These are phyloP conservation scores for Serendipita indica DNA, from an alignment of 768 basidiomycete genomes.

Conservation along the genomic window DNA sequence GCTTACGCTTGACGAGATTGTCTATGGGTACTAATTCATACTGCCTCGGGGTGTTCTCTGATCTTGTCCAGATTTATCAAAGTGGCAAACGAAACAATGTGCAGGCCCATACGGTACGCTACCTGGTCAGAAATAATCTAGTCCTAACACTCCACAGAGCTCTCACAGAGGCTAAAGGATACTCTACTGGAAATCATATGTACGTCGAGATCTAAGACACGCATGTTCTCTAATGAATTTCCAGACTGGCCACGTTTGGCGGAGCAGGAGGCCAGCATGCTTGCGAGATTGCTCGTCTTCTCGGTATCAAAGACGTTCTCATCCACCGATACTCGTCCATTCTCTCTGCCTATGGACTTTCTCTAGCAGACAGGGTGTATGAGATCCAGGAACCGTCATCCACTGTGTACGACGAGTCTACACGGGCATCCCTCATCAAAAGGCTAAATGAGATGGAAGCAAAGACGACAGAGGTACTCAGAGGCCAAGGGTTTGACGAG, in stretches of 20 bases:
- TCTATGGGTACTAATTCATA: slow-evolving; percentile 53
- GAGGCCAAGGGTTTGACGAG: slow-evolving; percentile 65
- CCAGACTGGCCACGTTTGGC: slow-evolving; percentile 70
- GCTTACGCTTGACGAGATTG: slow-evolving; percentile 65
- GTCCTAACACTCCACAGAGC: no score
- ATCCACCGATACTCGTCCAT: slow-evolving; percentile 89
- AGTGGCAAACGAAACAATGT: slow-evolving; percentile 96
- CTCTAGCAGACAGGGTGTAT: slow-evolving; percentile 71
- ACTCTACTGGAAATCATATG: slow-evolving; percentile 66
- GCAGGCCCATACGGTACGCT: slow-evolving; percentile 81
- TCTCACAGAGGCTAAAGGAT: slow-evolving; percentile 77
- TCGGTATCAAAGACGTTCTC: slow-evolving; percentile 78
- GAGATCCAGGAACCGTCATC: slow-evolving; percentile 87
- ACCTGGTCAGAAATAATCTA: no score
- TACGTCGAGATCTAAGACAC: slow-evolving; percentile 18
- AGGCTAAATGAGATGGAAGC: slow-evolving; percentile 56
- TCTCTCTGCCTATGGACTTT: slow-evolving; percentile 87
- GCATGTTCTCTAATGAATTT: background rate
- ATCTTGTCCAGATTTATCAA: slow-evolving; percentile 61
- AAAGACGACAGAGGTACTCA: slow-evolving; percentile 51
- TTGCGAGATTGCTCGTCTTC: slow-evolving; percentile 73
- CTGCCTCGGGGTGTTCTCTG: background rate
- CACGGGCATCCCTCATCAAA: slow-evolving; percentile 36
- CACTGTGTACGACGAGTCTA: slow-evolving; percentile 51
- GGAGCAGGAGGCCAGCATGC: slow-evolving; percentile 88